Conservation (phyloP, 352 stramenopile genomes). For the Pythium volutum region DNA sequence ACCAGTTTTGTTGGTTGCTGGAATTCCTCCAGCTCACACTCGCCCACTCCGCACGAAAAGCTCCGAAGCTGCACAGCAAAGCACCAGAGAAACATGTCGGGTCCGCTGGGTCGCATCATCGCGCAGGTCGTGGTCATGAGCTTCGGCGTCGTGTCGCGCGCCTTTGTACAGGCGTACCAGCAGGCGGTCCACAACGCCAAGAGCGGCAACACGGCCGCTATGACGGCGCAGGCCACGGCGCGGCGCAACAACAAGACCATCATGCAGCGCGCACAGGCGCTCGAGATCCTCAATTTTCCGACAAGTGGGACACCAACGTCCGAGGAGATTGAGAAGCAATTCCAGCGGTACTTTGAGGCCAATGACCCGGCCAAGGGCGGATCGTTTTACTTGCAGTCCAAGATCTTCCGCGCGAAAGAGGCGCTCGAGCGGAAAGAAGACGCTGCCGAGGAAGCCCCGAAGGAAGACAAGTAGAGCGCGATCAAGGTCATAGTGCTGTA, state of each 20-base stretch:
- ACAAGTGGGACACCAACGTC: slow-evolving; percentile 39
- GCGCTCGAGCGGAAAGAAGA: slow-evolving; percentile 57
- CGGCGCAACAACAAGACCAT: slow-evolving; percentile 82
- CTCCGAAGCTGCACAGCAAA: slow-evolving; percentile 9
- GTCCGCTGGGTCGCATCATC: slow-evolving; percentile 75
- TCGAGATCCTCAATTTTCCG: slow-evolving; percentile 84
- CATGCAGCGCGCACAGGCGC: slow-evolving; percentile 72
- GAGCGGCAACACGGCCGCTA: slow-evolving; percentile 61
- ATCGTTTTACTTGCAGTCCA: slow-evolving; percentile 92
- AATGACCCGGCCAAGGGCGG: slow-evolving; percentile 89
- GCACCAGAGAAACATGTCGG: slow-evolving; percentile 63
- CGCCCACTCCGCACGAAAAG: slow-evolving; percentile 2
- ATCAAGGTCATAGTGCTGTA: neutral
- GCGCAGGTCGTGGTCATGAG: slow-evolving; percentile 84
- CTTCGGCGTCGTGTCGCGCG: slow-evolving; percentile 77
- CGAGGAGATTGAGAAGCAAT: slow-evolving; percentile 82
- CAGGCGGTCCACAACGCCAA: slow-evolving; percentile 87
- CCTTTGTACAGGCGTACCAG: slow-evolving; percentile 88
- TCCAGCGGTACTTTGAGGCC: slow-evolving; percentile 83
- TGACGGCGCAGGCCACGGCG: slow-evolving; percentile 56
- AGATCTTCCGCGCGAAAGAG: slow-evolving; percentile 91
- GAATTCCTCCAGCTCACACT: slow-evolving; percentile 6
- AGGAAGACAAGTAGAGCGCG: slow-evolving; percentile 9
- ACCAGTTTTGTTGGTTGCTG: slow-evolving; percentile 22
- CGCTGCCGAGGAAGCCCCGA: slow-evolving; percentile 18